A percentile compares a stretch with the other conserved stretches of the same genome.
Conservation (phyloP, 192 early-diverging fungal species). For the Glomus cerebriforme region DNA sequence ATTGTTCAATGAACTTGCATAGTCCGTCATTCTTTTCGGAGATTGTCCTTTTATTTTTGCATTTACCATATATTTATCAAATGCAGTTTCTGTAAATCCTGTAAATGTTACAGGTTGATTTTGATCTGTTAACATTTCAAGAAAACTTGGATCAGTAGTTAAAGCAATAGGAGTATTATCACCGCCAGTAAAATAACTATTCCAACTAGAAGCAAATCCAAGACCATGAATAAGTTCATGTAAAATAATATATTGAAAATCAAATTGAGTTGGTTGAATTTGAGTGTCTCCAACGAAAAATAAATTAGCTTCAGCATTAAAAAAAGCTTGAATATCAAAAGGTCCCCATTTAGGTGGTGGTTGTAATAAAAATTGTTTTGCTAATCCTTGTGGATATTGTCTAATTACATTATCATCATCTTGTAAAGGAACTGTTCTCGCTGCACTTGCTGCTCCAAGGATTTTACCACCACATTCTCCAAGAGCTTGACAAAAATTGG, state of each 20-base stretch:
- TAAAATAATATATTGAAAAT: conserved; percentile 37
- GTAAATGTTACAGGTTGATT: not conserved
- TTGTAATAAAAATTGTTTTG: conserved; percentile 39
- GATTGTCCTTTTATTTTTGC: not conserved
- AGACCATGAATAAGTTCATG: conserved; percentile 48
- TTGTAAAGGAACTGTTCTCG: conserved; percentile 37
- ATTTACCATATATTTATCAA: conserved; percentile 28
- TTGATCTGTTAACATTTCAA: conserved; percentile 33
- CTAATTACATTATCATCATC: conserved; percentile 40
- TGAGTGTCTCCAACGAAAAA: conserved; percentile 31
- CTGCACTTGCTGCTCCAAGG: conserved; percentile 36
- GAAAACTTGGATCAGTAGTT: not conserved
- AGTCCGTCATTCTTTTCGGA: not conserved
- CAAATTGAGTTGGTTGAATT: conserved; percentile 34
- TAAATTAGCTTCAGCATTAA: conserved; percentile 39
- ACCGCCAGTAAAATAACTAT: conserved; percentile 6
- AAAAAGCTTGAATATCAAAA: conserved; percentile 42
- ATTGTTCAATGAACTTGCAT: not conserved
- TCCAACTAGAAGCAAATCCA: conserved; percentile 41
- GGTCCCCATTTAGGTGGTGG: conserved; percentile 32
- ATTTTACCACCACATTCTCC: not conserved
- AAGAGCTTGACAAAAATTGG: conserved; percentile 34
- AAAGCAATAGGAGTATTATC: not conserved
- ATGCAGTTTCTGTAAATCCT: conserved; percentile 13
- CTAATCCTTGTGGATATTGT: conserved; percentile 43